Conservation (phyloP, 2,329 filamentous ascomycete genomes). For the Elsinoe necatrix region DNA sequence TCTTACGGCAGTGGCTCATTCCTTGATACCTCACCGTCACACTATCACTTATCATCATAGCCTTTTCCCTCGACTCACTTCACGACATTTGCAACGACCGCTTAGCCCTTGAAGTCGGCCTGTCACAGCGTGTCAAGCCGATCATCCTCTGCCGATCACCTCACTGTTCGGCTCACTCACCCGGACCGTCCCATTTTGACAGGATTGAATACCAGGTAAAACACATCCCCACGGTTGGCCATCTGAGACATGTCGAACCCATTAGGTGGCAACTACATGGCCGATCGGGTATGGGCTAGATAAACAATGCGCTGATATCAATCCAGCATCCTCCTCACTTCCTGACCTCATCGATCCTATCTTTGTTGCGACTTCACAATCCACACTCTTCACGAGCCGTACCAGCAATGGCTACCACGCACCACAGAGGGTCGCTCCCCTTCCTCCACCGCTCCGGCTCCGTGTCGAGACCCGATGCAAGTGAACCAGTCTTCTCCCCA, state of each 20-base stretch:
- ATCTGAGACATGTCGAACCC: conserved; percentile 15
- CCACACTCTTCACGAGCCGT: not conserved
- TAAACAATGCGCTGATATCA: conserved; percentile 9
- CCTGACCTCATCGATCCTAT: not conserved
- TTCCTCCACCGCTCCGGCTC: conserved; percentile 13
- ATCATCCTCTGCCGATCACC: conserved; percentile 1
- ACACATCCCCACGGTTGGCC: conserved; percentile 8
- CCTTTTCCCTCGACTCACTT: not conserved
- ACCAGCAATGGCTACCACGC: conserved; percentile 12
- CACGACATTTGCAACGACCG: not conserved
- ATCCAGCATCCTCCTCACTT: conserved; percentile 5
- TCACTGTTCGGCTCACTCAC: conserved; percentile 9
- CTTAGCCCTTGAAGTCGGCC: not conserved
- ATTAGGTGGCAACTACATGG: conserved; percentile 1
- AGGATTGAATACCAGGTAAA: conserved; percentile 12
- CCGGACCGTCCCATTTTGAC: conserved; percentile 12
- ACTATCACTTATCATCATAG: conserved; percentile 5
- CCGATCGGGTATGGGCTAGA: conserved; percentile 6
- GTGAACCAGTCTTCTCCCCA: conserved; percentile 14
- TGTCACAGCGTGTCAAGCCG: not conserved
- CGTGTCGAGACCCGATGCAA: conserved; percentile 1
- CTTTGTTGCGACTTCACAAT: conserved; percentile 1
- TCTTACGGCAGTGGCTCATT: conserved; percentile 6
- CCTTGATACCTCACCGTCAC: not conserved
- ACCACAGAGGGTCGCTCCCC: conserved; percentile 12